Evolutionary conservation across 2,329 filamentous ascomycete genomes (phyloP).

Genomic region (Sporothrix brunneoviolacea): DNA sequence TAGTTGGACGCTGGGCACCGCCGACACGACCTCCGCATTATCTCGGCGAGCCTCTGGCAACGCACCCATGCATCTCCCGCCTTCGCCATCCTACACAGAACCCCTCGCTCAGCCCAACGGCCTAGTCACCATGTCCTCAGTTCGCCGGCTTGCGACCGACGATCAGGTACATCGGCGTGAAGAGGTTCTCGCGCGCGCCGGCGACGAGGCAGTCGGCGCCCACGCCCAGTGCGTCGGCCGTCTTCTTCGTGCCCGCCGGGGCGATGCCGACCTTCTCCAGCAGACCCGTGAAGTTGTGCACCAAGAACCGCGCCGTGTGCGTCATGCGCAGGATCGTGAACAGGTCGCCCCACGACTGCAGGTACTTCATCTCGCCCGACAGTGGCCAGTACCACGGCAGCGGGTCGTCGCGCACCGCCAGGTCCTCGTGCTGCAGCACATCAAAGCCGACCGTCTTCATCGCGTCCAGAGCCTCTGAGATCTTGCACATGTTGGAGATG

Average conservation of each 20-base stretch:
- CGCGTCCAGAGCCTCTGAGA: constrained; percentile 72
- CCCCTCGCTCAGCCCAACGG: not conserved
- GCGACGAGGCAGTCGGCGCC: constrained; percentile 82
- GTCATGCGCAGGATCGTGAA: constrained; percentile 87
- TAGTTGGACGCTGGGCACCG: too few species aligned
- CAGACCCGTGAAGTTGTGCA: constrained; percentile 69
- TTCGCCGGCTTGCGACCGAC: constrained; percentile 72
- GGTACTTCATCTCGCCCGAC: constrained; percentile 76
- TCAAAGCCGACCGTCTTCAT: constrained; percentile 86
- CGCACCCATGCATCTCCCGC: too few species aligned
- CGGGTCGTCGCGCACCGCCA: constrained; percentile 67
- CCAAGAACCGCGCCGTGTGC: constrained; percentile 65
- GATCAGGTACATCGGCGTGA: constrained; percentile 98
- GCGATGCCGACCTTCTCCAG: constrained; percentile 71
- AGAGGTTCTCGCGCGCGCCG: constrained; percentile 82
- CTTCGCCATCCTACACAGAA: too few species aligned
- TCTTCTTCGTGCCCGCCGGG: constrained; percentile 83
- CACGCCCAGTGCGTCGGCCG: constrained; percentile 77
- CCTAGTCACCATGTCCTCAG: constrained; percentile 15
- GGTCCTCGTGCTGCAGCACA: constrained; percentile 75
- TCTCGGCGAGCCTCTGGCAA: not conserved
- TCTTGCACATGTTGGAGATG: constrained; percentile 86
- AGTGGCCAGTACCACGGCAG: constrained; percentile 94
- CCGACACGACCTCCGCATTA: constrained; percentile 13
- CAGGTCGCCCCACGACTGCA: constrained; percentile 71